These are phyloP conservation scores for Didymella sp. DNA, from an alignment of 2,329 filamentous ascomycete genomes.

Conservation along the genomic window DNA sequence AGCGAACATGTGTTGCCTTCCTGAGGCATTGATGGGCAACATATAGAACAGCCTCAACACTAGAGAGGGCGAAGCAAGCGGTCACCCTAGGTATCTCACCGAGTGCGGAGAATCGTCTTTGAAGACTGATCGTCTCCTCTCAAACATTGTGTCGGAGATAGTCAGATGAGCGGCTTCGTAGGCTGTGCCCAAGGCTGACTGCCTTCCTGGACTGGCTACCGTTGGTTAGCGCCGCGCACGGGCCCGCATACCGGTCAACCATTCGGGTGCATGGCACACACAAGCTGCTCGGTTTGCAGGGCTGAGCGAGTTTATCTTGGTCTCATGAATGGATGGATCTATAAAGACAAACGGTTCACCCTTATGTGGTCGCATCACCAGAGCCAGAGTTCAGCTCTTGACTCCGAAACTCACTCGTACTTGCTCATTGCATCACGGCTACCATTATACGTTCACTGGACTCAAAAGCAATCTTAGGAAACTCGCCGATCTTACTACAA, in stretches of 20 bases:
- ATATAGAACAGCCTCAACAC: neutral
- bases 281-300: neutral
- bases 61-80: neutral
- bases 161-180: slow-evolving; percentile 11
- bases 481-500: neutral
- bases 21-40: neutral
- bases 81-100: neutral
- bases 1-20: neutral
- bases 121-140: neutral
- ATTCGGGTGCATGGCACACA: slow-evolving; percentile 6
- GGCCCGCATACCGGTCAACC: slow-evolving; percentile 18
- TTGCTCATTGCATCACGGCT: neutral
- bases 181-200: slow-evolving; percentile 29
- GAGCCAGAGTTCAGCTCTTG: neutral
- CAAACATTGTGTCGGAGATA: neutral
- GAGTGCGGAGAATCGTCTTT: neutral
- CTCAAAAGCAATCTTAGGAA: neutral
- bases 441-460: neutral
- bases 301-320: neutral
- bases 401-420: neutral
- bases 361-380: neutral
- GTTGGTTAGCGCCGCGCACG: neutral
- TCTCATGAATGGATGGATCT: neutral
- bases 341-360: slow-evolving; percentile 4
- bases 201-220: neutral